phyloP scores from a whole-genome alignment of 345 rosid genomes.

The Lagerstroemia speciosa region DNA sequence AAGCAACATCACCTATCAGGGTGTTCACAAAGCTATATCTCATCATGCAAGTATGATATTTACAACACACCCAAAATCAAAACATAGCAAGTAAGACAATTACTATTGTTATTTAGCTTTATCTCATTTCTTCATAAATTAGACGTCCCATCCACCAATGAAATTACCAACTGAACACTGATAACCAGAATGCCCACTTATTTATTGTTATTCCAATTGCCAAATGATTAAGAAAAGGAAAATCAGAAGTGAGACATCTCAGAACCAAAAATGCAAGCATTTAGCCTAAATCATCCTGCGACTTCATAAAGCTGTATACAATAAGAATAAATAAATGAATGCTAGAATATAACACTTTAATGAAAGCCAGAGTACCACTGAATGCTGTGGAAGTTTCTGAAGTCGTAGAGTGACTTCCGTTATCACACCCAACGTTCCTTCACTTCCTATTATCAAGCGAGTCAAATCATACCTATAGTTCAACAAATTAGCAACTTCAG shows the following conservation, averaged over 20 bases:
- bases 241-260: background rate
- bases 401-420: slow-evolving; percentile 84
- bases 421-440: slow-evolving; percentile 84
- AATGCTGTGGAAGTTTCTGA: slow-evolving; percentile 83
- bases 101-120: background rate
- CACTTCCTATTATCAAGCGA: slow-evolving; percentile 85
- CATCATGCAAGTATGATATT: background rate
- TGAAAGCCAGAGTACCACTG: slow-evolving; percentile 49
- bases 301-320: background rate
- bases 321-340: background rate
- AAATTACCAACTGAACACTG: background rate
- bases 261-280: background rate
- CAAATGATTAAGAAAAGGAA: background rate
- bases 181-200: background rate
- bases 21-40: background rate
- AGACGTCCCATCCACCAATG: background rate
- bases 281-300: background rate
- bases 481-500: slow-evolving; percentile 2
- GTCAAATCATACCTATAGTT: slow-evolving; percentile 73
- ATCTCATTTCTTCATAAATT: background rate
- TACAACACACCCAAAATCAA: background rate
- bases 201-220: background rate
- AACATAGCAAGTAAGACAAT: background rate
- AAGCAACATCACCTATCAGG: background rate
- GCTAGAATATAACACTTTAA: background rate